phyloP scores from a whole-genome alignment of 805 yeast species.

The Tetrapisispora phaffii region DNA sequence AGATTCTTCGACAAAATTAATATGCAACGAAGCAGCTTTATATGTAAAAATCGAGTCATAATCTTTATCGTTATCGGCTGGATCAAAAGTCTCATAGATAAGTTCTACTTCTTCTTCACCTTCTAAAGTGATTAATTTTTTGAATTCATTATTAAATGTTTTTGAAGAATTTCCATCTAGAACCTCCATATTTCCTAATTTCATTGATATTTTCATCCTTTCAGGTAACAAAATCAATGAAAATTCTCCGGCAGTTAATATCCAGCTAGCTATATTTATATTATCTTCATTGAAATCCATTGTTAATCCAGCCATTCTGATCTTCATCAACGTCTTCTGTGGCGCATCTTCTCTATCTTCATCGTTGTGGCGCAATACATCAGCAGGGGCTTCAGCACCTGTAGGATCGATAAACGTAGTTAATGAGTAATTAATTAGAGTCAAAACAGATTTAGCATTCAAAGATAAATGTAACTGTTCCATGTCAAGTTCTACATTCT shows the following conservation, averaged over 20 bases:
- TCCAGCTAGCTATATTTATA: conserved; percentile 66
- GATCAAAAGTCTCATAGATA: conserved; percentile 71
- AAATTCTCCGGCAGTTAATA: conserved; percentile 63
- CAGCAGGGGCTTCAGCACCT: conserved; percentile 59
- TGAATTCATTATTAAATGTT: conserved; percentile 45
- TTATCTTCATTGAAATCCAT: conserved; percentile 76
- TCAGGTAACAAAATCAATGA: conserved; percentile 62
- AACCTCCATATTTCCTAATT: conserved; percentile 67
- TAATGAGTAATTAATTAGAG: conserved; percentile 68
- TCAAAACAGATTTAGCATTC: conserved; percentile 67
- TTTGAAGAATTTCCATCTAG: conserved; percentile 60
- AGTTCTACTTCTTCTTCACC: conserved; percentile 71
- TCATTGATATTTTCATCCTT: conserved; percentile 60
- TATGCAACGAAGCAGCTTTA: conserved; percentile 61
- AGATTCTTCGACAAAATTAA: conserved; percentile 77
- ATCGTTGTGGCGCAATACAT: conserved; percentile 57
- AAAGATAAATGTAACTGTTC: conserved; percentile 70
- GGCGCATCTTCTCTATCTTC: conserved; percentile 53
- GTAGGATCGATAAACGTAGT: conserved; percentile 82
- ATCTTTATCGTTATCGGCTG: conserved; percentile 34
- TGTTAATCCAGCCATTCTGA: conserved; percentile 63
- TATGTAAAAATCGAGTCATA: conserved; percentile 33
- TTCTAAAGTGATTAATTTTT: conserved; percentile 67
- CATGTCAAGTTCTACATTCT: conserved; percentile 57
- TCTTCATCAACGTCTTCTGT: conserved; percentile 58